Conservation (phyloP, 2,329 filamentous ascomycete species). For the Sporothrix schenckii region DNA sequence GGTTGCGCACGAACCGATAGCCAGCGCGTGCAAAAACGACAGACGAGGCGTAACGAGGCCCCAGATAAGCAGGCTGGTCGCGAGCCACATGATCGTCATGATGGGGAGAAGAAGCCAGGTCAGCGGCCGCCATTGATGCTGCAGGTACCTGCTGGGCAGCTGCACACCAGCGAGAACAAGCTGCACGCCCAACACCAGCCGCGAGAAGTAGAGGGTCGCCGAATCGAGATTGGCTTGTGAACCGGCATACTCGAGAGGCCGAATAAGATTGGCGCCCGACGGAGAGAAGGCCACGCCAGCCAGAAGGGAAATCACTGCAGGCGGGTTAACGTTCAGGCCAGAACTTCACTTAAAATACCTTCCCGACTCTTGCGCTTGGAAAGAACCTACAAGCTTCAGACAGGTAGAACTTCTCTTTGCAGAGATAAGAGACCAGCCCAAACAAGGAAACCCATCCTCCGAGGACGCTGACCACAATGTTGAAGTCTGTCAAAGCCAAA, state of each 20-base stretch:
- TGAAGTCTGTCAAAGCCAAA: conserved; percentile 67
- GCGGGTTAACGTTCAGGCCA: neutral
- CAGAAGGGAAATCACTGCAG: conserved; percentile 76
- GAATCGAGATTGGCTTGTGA: conserved; percentile 62
- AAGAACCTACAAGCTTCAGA: conserved; percentile 79
- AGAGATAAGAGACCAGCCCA: conserved; percentile 82
- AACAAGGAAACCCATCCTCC: conserved; percentile 91
- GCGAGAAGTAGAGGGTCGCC: conserved; percentile 81
- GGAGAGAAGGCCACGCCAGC: conserved; percentile 80
- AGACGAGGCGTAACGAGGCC: conserved; percentile 68
- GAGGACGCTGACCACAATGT: conserved; percentile 76
- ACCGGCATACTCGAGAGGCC: conserved; percentile 72
- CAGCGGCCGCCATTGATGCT: conserved; percentile 76
- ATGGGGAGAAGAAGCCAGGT: conserved; percentile 76
- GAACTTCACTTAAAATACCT: neutral
- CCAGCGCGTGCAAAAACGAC: conserved; percentile 75
- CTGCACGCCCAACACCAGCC: conserved; percentile 87
- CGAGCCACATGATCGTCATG: conserved; percentile 86
- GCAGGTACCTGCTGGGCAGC: conserved; percentile 78
- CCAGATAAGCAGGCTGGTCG: conserved; percentile 78
- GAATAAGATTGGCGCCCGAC: conserved; percentile 73
- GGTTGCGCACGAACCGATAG: conserved; percentile 83
- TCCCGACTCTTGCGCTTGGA: neutral
- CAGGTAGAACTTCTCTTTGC: conserved; percentile 88
- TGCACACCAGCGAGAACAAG: conserved; percentile 87